Evolutionary conservation across 192 early-diverging fungal genomes (phyloP).

Genomic region (Geosiphon pyriformis): DNA sequence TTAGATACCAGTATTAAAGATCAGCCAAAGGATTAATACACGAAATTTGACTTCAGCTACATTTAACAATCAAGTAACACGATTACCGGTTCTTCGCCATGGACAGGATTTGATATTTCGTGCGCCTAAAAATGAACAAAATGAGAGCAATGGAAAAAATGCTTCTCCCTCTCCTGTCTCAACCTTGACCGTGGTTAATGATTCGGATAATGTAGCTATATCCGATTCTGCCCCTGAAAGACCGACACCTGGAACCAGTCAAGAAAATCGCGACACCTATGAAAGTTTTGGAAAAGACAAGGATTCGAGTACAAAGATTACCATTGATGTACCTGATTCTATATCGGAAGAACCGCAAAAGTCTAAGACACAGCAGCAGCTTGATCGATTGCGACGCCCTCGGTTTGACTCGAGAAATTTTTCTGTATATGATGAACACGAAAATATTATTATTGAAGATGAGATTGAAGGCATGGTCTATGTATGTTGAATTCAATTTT

Average conservation of each 20-base stretch:
- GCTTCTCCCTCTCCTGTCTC: not conserved
- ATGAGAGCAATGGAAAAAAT: not conserved
- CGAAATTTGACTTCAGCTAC: not conserved
- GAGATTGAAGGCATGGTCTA: not conserved
- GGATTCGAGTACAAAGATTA: not conserved
- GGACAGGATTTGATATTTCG: not conserved
- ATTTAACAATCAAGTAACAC: constrained; percentile 4
- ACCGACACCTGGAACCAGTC: not conserved
- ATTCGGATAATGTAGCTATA: not conserved
- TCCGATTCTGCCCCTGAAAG: too few species aligned
- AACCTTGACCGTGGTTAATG: not conserved
- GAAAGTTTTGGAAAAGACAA: not conserved
- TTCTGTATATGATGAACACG: constrained; percentile 9
- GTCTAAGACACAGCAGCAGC: not conserved
- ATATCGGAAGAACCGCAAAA: not conserved
- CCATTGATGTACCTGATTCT: not conserved
- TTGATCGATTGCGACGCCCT: too few species aligned
- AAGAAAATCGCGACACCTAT: not conserved
- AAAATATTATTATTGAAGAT: constrained; percentile 4
- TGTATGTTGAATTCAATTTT: not conserved
- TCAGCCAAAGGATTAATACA: constrained; percentile 8
- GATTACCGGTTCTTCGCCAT: not conserved
- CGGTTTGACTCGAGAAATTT: not conserved
- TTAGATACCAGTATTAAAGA: not conserved
- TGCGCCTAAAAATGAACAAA: not conserved